phyloP scores from a whole-genome alignment of 2,329 filamentous ascomycete species.

The Fusarium subglutinans region DNA sequence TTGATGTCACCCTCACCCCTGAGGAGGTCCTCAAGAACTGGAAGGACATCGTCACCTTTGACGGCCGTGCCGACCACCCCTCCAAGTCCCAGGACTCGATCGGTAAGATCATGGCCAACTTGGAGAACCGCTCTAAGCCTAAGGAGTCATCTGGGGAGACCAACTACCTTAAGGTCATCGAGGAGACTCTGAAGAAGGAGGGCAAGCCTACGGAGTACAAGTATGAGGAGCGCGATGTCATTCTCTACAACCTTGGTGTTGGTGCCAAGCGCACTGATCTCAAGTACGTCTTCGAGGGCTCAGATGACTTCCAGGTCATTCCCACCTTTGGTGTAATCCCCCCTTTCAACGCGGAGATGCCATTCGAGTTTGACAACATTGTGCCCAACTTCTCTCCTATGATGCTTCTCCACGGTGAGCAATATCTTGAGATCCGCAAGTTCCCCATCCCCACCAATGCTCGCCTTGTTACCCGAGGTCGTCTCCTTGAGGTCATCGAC shows the following conservation, averaged over 20 bases:
- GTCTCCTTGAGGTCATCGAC: conserved; percentile 93
- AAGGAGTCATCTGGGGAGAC: conserved; percentile 58
- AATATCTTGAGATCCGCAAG: conserved; percentile 94
- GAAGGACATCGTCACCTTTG: conserved; percentile 85
- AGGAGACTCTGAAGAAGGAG: conserved; percentile 76
- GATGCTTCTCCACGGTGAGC: conserved; percentile 99
- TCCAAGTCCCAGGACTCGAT: conserved; percentile 79
- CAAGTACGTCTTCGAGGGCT: conserved; percentile 87
- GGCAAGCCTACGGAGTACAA: conserved; percentile 77
- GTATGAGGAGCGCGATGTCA: conserved; percentile 87
- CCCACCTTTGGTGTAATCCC: conserved; percentile 97
- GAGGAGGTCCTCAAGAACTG: conserved; percentile 83
- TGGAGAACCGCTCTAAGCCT: conserved; percentile 76
- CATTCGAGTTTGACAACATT: conserved; percentile 82
- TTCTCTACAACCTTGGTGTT: conserved; percentile 94
- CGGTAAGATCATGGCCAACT: conserved; percentile 81
- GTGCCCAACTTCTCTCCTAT: conserved; percentile 97
- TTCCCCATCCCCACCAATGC: conserved; percentile 90
- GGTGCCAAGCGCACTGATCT: conserved; percentile 92
- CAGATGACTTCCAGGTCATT: conserved; percentile 91
- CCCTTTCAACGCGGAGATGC: conserved; percentile 84
- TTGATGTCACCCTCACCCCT: conserved; percentile 83
- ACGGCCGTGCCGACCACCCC: conserved; percentile 87
- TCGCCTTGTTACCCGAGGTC: conserved; percentile 77
- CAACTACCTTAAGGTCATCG: conserved; percentile 78